Base-by-base conservation (phyloP, 1,284 basidiomycete genomes). In the Exobasidium rhododendri region DNA sequence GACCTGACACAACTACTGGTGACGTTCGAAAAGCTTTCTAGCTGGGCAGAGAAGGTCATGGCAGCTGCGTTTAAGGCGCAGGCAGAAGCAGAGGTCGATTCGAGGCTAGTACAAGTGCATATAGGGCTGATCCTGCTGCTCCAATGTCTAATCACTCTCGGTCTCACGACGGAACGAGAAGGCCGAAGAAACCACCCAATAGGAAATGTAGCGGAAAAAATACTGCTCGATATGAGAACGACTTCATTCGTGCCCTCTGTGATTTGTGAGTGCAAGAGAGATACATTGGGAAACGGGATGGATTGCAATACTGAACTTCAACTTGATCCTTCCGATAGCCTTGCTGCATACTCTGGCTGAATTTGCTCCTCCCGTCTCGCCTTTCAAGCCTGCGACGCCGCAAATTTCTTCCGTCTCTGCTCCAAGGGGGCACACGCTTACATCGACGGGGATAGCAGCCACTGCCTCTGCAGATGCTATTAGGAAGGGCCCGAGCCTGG, bases 321-420 rank as follows among this genome's bases (percentile, higher is more conserved):
- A n/a, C n/a, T n/a, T n/a, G n/a, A n/a, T n/a, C n/a, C n/a, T n/a
- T n/a, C n/a, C n/a, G n/a, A n/a, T 65, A 6, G 64, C 47, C 1
- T 57, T 73, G 14, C 46, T 73, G 13, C 56, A 69, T 30, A 62
- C 65, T 49, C 66, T 65, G 22, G 60, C 65, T 20, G 58, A 56
- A 32, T 71, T 65, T 31, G 66, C 68, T 14, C 71, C 71, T 0
- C 63, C 71, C 1, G 35, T 71, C 17, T 73, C 71, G 10, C 71
- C 71, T 0, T 73, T 73, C 58, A 63, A 66, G 30, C 56, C 63
- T 3, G 10, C 35, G 7, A 14, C 45, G 20, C 45, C 67, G 2
- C n/a, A 14, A 3, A 13, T 55, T 2, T 17, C 28, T 20, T 1
- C 47, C n/a, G 3, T 44, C 11, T 32, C 35, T 5, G 10, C 43